These are phyloP conservation scores for Lathyrus oleraceus DNA, from an alignment of 306 rosid genomes.

Conservation along the genomic window DNA sequence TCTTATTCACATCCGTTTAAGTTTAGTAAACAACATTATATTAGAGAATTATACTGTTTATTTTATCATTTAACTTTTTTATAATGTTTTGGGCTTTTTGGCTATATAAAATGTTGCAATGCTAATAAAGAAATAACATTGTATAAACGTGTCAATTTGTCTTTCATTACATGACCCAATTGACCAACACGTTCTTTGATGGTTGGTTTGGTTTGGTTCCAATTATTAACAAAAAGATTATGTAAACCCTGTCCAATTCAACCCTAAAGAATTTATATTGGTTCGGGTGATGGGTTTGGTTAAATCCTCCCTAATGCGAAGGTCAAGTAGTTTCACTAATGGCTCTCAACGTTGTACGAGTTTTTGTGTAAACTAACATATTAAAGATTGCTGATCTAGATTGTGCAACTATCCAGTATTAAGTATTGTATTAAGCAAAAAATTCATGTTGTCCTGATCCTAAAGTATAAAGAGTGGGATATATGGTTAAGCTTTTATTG, in stretches of 20 bases:
- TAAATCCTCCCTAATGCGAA: not conserved
- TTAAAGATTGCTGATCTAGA: not conserved
- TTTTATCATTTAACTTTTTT: not conserved
- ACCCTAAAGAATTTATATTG: not conserved
- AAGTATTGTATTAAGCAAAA: conserved; percentile 18
- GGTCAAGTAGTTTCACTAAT: conserved; percentile 14
- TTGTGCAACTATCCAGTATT: conserved; percentile 7
- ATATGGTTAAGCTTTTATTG: not conserved
- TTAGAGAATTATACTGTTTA: not conserved
- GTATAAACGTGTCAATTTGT: not conserved
- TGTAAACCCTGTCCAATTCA: not conserved
- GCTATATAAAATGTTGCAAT: not conserved
- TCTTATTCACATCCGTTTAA: not conserved
- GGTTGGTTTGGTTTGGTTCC: not conserved
- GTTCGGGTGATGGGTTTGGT: not conserved
- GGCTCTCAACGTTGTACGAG: not conserved
- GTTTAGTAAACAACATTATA: not conserved
- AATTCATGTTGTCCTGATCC: not conserved
- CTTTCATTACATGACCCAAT: not conserved
- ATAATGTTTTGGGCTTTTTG: not conserved
- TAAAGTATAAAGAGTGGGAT: not conserved
- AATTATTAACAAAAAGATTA: not conserved
- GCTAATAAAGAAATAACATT: not conserved
- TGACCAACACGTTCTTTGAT: not conserved
- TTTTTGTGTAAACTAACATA: conserved; percentile 7